These are phyloP conservation scores for Coprinopsis marcescibilis DNA, from an alignment of 768 basidiomycete genomes.

Conservation along the genomic window DNA sequence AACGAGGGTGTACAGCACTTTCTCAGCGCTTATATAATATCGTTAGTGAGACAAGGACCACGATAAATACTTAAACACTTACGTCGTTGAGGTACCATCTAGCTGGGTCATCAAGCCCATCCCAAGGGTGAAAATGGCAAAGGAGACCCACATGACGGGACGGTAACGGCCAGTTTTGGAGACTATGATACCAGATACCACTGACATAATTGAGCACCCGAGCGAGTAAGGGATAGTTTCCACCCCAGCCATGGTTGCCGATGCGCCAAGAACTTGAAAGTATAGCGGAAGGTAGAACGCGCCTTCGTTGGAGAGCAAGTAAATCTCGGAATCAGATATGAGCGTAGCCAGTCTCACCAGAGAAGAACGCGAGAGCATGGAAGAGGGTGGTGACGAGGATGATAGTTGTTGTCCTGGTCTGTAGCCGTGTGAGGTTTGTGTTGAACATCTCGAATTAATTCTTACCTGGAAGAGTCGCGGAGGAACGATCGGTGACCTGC, in stretches of 20 bases:
- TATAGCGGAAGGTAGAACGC: conserved; percentile 72
- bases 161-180: conserved; percentile 56
- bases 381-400: conserved; percentile 54
- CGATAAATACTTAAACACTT: conserved; percentile 17
- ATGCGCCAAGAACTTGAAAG: conserved; percentile 72
- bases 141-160: conserved; percentile 56
- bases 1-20: conserved; percentile 61
- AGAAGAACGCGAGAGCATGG: conserved; percentile 62
- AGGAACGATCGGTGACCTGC: conserved; percentile 64
- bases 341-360: conserved; percentile 24
- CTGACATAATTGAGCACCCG: conserved; percentile 48
- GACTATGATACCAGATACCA: conserved; percentile 51
- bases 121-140: conserved; percentile 52
- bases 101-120: conserved; percentile 71
- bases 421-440: background rate
- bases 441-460: background rate
- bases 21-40: conserved; percentile 42
- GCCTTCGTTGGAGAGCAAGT: conserved; percentile 21
- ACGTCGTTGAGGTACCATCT: conserved; percentile 50
- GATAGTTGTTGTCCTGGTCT: conserved; percentile 71
- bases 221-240: conserved; percentile 73
- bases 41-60: background rate
- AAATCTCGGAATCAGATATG: background rate
- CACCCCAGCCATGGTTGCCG: conserved; percentile 65
- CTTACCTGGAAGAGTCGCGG: conserved; percentile 66